Percentiles rank a stretch among this genome's conserved stretches.
Conservation (phyloP, 805 yeast species). For the Candida verbasci region DNA sequence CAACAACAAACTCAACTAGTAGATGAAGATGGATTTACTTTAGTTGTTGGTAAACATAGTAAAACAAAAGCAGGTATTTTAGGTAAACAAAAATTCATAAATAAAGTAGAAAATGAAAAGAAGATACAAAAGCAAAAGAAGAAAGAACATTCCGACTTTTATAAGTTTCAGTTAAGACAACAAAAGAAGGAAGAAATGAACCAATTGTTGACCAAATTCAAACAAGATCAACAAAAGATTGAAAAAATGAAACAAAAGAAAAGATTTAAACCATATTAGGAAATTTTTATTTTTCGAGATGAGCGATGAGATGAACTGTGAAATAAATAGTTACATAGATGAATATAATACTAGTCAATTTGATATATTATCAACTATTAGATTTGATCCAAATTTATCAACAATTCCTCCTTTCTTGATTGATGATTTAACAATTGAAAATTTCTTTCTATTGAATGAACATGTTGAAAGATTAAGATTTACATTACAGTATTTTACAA, state of each 20-base stretch:
- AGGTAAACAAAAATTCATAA: slow-evolving; percentile 47
- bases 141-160: slow-evolving; percentile 85
- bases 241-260: slow-evolving; percentile 73
- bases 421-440: slow-evolving; percentile 19
- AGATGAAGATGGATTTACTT: slow-evolving; percentile 92
- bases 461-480: slow-evolving; percentile 60
- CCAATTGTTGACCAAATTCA: slow-evolving; percentile 76
- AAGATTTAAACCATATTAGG: slow-evolving; percentile 77
- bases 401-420: slow-evolving; percentile 21
- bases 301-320: no score
- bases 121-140: slow-evolving; percentile 53
- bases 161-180: slow-evolving; percentile 93
- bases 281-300: slow-evolving; percentile 1
- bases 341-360: slow-evolving; percentile 29
- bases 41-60: slow-evolving; percentile 83
- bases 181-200: slow-evolving; percentile 90
- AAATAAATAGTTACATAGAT: slow-evolving; percentile 1
- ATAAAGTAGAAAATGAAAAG: slow-evolving; percentile 31
- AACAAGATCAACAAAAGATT: slow-evolving; percentile 85
- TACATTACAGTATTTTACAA: slow-evolving; percentile 47
- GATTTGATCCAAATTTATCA: slow-evolving; percentile 65
- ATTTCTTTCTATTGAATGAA: slow-evolving; percentile 59
- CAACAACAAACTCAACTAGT: slow-evolving; percentile 56
- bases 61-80: slow-evolving; percentile 71
- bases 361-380: slow-evolving; percentile 62